Evolutionary conservation across 2,329 filamentous ascomycete species (phyloP).

Genomic region (Ophiocordyceps australis): DNA sequence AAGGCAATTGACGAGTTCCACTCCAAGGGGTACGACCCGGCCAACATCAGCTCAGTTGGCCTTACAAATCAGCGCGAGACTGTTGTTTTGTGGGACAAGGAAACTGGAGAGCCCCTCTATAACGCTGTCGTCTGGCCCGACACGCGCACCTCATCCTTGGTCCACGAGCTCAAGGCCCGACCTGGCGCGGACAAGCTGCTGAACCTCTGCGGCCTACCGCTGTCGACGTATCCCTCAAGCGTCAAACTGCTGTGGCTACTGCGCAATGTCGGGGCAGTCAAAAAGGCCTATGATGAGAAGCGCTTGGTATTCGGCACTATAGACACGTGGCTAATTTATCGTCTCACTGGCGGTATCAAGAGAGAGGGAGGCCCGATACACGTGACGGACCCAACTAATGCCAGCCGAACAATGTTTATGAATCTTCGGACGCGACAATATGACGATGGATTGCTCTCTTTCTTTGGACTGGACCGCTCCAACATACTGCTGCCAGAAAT

Average conservation of each 20-base stretch:
- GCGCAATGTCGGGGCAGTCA: constrained; percentile 49
- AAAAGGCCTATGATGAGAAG: constrained; percentile 57
- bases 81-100: constrained; percentile 66
- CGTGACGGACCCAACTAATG: constrained; percentile 78
- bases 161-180: constrained; percentile 55
- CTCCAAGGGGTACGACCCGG: constrained; percentile 45
- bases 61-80: constrained; percentile 89
- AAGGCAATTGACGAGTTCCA: constrained; percentile 55
- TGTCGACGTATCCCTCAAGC: constrained; percentile 78
- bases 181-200: constrained; percentile 51
- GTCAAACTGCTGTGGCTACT: constrained; percentile 77
- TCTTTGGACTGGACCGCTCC: constrained; percentile 52
- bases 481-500: constrained; percentile 71
- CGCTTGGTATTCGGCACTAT: constrained; percentile 72
- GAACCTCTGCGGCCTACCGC: constrained; percentile 59
- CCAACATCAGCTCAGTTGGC: constrained; percentile 59
- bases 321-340: constrained; percentile 76
- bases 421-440: constrained; percentile 68
- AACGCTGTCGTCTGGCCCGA: constrained; percentile 87
- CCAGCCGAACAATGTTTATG: constrained; percentile 89
- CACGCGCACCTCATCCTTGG: constrained; percentile 54
- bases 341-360: constrained; percentile 55
- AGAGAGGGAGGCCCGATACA: constrained; percentile 39
- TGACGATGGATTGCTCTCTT: constrained; percentile 56
- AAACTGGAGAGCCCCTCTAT: constrained; percentile 62